These are phyloP conservation scores for Rutstroemia sydowiana DNA, from an alignment of 2,329 filamentous ascomycete species.

Conservation along the genomic window DNA sequence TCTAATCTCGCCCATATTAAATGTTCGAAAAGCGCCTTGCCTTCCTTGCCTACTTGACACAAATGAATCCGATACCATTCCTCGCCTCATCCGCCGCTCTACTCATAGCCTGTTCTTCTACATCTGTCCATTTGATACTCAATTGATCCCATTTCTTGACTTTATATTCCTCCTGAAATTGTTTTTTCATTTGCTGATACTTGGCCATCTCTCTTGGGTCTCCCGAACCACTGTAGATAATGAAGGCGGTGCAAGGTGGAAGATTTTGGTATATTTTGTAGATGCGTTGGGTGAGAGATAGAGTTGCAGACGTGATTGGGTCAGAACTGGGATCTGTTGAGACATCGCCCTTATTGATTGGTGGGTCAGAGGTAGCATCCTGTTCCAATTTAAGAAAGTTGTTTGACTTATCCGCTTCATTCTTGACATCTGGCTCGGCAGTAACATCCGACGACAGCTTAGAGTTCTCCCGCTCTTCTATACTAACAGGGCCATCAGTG, in stretches of 20 bases:
- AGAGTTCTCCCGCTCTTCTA: neutral
- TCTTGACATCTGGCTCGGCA: neutral
- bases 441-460: neutral
- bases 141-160: slow-evolving; percentile 60
- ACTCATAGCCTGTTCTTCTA: slow-evolving; percentile 55
- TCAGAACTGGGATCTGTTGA: neutral
- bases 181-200: slow-evolving; percentile 51
- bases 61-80: slow-evolving; percentile 56
- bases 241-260: slow-evolving; percentile 57
- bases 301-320: slow-evolving; percentile 13
- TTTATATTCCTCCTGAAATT: slow-evolving; percentile 59
- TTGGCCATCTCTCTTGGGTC: slow-evolving; percentile 60
- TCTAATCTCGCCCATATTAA: neutral
- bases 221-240: slow-evolving; percentile 59
- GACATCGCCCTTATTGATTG: neutral
- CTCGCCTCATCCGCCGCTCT: slow-evolving; percentile 50
- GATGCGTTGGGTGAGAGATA: slow-evolving; percentile 38
- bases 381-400: neutral
- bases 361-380: neutral
- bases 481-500: neutral
- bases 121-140: slow-evolving; percentile 60
- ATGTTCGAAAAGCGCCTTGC: neutral
- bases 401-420: neutral
- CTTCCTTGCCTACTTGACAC: slow-evolving; percentile 44
- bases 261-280: slow-evolving; percentile 48